Evolutionary conservation across 305 asterid genomes (phyloP).

Genomic region (Striga hermonthica): DNA sequence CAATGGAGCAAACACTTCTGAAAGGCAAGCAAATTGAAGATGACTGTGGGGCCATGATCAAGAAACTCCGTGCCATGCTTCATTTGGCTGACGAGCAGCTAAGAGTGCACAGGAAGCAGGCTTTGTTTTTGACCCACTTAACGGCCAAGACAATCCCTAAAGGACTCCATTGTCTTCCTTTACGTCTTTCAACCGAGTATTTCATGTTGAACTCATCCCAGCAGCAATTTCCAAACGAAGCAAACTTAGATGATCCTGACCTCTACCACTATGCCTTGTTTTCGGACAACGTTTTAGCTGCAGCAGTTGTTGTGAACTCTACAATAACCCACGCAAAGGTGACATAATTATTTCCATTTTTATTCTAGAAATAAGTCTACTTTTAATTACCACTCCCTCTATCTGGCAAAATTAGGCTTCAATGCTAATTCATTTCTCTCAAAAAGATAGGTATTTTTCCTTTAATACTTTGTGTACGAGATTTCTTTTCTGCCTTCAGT

Average conservation of each 20-base stretch:
- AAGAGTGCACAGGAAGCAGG: conserved; percentile 76
- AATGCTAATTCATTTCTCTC: too few species aligned
- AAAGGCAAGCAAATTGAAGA: conserved; percentile 84
- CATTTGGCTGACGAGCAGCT: conserved; percentile 88
- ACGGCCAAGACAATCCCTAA: conserved; percentile 84
- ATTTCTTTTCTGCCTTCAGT: too few species aligned
- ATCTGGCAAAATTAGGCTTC: too few species aligned
- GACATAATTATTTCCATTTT: conserved; percentile 18
- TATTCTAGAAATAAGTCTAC: too few species aligned
- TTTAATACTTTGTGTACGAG: too few species aligned
- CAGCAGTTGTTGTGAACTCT: conserved; percentile 82
- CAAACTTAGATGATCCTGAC: conserved; percentile 57
- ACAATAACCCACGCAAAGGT: conserved; percentile 74
- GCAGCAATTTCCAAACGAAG: conserved; percentile 56
- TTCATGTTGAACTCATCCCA: conserved; percentile 70
- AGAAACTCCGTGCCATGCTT: conserved; percentile 92
- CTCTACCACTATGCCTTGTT: conserved; percentile 84
- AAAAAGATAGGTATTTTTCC: too few species aligned
- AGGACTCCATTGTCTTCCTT: conserved; percentile 91
- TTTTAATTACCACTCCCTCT: too few species aligned
- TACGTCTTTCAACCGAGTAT: conserved; percentile 79
- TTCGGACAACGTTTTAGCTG: conserved; percentile 81
- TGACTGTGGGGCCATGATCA: conserved; percentile 64
- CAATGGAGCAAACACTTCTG: conserved; percentile 71
- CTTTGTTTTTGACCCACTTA: conserved; percentile 75